Evolutionary conservation across 192 early-diverging fungal species (phyloP).

Genomic region (Podila verticillata): DNA sequence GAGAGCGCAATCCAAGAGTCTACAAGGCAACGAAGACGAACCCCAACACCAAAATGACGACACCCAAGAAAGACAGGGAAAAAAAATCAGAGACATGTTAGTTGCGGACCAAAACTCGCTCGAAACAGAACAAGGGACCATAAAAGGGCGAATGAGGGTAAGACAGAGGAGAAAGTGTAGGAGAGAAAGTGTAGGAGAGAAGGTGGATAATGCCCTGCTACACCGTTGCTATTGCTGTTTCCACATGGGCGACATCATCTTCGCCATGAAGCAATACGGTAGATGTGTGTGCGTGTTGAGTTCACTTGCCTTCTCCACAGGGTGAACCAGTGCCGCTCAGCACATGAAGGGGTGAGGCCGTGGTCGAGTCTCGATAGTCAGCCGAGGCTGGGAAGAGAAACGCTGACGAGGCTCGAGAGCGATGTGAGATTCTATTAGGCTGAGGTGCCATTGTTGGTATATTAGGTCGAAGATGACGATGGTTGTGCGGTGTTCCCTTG

Average conservation of each 20-base stretch:
- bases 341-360: constrained; percentile 36
- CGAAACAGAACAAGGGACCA: too few relatives aligned
- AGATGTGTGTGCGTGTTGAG: too few relatives aligned
- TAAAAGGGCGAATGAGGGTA: too few relatives aligned
- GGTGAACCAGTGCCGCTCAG: constrained; percentile 43
- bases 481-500: too few relatives aligned
- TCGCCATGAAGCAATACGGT: too few relatives aligned
- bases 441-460: background rate
- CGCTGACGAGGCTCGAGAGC: constrained; percentile 25
- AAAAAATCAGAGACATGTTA: background rate
- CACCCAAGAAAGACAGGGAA: background rate
- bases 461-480: background rate
- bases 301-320: constrained; percentile 46
- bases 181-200: too few relatives aligned
- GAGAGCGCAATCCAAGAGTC: constrained; percentile 44
- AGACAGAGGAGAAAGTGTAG: too few relatives aligned
- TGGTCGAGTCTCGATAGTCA: constrained; percentile 33
- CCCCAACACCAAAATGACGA: background rate
- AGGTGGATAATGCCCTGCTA: too few relatives aligned
- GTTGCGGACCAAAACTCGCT: background rate
- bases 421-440: constrained; percentile 22
- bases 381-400: constrained; percentile 46
- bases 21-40: background rate
- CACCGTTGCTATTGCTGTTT: too few relatives aligned
- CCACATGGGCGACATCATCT: too few relatives aligned